These are phyloP conservation scores for Thymus mandschuricus DNA, from an alignment of 257 asterid species.

Conservation along the genomic window DNA sequence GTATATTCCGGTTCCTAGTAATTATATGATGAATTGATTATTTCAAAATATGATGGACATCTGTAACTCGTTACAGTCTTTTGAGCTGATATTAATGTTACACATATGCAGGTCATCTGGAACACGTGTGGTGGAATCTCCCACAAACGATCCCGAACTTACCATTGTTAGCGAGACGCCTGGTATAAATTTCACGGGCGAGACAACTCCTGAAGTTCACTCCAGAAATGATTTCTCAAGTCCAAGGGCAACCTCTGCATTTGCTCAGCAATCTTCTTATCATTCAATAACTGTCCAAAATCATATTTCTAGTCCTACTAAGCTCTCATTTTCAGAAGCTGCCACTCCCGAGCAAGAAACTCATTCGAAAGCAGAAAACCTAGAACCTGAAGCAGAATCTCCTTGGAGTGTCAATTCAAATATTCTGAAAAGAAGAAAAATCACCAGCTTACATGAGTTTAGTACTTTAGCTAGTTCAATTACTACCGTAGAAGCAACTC, in stretches of 20 bases:
- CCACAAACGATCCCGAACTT: slow-evolving; percentile 53
- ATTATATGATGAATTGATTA: not conserved
- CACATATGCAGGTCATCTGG: slow-evolving; percentile 55
- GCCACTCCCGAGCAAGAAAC: slow-evolving; percentile 57
- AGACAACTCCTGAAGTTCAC: slow-evolving; percentile 41
- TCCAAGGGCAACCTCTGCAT: slow-evolving; percentile 38
- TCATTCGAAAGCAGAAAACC: slow-evolving; percentile 39
- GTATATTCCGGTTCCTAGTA: not conserved
- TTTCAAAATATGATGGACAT: not conserved
- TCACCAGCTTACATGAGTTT: slow-evolving; percentile 41
- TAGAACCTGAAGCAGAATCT: slow-evolving; percentile 57
- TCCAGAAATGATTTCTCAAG: slow-evolving; percentile 44
- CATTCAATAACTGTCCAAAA: slow-evolving; percentile 40
- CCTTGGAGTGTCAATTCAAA: slow-evolving; percentile 73
- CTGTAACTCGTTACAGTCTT: slow-evolving; percentile 3
- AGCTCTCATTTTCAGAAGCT: slow-evolving; percentile 32
- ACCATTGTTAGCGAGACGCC: slow-evolving; percentile 75
- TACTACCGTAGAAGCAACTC: slow-evolving; percentile 37
- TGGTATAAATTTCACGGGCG: slow-evolving; percentile 31
- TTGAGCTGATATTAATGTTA: slow-evolving; percentile 28
- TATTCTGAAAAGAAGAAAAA: slow-evolving; percentile 65
- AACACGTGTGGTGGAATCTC: slow-evolving; percentile 36
- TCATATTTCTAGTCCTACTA: slow-evolving; percentile 41
- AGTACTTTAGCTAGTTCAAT: slow-evolving; percentile 55
- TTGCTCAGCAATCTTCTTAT: slow-evolving; percentile 42